phyloP scores from a whole-genome alignment of 2,329 filamentous ascomycete genomes.

The Ascochyta clinopodiicola region DNA sequence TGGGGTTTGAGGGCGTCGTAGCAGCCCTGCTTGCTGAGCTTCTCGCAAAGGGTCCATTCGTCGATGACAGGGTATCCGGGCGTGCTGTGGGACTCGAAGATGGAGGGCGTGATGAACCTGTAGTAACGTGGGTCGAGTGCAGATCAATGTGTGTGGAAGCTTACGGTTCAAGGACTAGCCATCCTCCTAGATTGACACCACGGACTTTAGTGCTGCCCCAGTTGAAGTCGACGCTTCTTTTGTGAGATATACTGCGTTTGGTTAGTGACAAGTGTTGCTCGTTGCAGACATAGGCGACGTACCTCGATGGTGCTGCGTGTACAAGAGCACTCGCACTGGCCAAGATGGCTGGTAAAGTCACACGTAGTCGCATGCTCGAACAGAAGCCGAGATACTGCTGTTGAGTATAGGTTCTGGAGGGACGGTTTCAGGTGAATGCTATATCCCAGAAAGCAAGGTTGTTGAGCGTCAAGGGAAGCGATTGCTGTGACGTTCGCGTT shows the following conservation, averaged over 20 bases:
- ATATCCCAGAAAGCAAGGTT: neutral
- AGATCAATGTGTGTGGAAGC: neutral
- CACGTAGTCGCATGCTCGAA: constrained; percentile 16
- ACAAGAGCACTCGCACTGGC: constrained; percentile 16
- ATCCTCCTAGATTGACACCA: constrained; percentile 46
- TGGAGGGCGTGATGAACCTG: constrained; percentile 63
- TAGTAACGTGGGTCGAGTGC: neutral
- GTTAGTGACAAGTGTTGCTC: neutral
- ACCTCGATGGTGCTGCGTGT: constrained; percentile 28
- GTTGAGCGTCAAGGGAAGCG: neutral
- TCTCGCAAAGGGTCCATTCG: constrained; percentile 58
- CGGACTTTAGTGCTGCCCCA: constrained; percentile 55
- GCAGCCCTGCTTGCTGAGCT: constrained; percentile 55
- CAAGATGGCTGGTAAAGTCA: constrained; percentile 20
- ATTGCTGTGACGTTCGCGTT: neutral
- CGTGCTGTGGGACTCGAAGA: constrained; percentile 53
- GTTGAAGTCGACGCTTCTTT: constrained; percentile 34
- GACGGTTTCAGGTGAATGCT: neutral
- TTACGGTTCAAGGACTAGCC: constrained; percentile 44
- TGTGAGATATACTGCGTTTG: neutral
- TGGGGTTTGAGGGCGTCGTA: constrained; percentile 54
- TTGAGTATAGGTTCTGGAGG: no score
- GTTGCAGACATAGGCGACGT: neutral
- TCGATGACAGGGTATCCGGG: constrained; percentile 50
- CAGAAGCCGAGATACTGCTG: neutral